Base-by-base conservation (phyloP, 192 early-diverging fungal species). In the Coemansia sp. region DNA sequence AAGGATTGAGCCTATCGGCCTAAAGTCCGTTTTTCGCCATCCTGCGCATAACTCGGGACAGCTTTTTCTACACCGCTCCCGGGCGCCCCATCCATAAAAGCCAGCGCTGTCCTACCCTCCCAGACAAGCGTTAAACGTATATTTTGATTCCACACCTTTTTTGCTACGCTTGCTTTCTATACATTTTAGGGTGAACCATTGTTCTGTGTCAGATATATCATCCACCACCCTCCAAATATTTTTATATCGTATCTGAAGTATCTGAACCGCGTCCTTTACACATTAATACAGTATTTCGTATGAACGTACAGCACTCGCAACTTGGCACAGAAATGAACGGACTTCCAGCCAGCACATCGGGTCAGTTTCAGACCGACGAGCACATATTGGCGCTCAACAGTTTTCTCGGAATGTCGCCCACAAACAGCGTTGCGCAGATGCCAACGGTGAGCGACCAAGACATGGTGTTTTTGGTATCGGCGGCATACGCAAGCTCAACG, bases 401-500 rank as follows among this genome's bases (percentile, higher is more conserved):
- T 27, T 65, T 80, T 59, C 72, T 80, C 35, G 67, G 64, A 4
- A 65, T 69, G 55, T 51, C 70, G 5, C 52, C 41, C 12, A 27
- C 60, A 50, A 35, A 35, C 23, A 25, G 14, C 2, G 27, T 45
- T 17, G 23, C 66, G 3, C 59, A 55, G 32, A 35, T 43, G 14
- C n/a, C 49, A 5, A 49, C 41, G 38, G 64, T 55, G 14, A 69
- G 48, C 64, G 60, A 64, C 19, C 76, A 73, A 59, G 66, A 62
- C 24, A 71, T 80, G 57, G 72, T 72, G 2, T 63, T 80, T 45
- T 51, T 80, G 2, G 68, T 64, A 1, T 72, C 70, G 2, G 47
- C 58, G 1, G 50, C 62, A n/a, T 69, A 69, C 38, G 10, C 63
- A 10, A 51, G 62, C 22, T 41, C 39, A 0, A 47, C 54, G 12